These are phyloP conservation scores for Heterobasidion occidentale DNA, from an alignment of 1,284 basidiomycete species.

Conservation along the genomic window DNA sequence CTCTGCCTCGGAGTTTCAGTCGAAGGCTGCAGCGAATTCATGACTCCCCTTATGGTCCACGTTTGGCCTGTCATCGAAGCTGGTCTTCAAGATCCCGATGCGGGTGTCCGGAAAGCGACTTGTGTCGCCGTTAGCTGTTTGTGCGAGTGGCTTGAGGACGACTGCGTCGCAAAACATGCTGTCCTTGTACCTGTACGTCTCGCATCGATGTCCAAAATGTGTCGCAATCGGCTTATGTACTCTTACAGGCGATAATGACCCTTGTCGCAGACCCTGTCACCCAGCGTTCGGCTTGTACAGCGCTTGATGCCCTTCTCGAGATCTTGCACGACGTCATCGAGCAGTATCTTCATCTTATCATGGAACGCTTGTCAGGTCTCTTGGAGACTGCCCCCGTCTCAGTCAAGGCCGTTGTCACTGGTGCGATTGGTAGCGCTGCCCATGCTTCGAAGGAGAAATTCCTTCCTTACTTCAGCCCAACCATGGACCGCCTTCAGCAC, in stretches of 20 bases:
- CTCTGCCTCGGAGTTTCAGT: slow-evolving; percentile 95
- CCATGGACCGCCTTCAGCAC: slow-evolving; percentile 85
- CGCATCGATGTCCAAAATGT: background rate
- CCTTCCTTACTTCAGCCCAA: slow-evolving; percentile 91
- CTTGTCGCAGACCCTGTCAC: slow-evolving; percentile 86
- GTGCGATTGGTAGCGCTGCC: slow-evolving; percentile 96
- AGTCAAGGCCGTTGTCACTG: slow-evolving; percentile 95
- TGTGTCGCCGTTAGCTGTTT: slow-evolving; percentile 95
- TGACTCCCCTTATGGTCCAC: slow-evolving; percentile 87
- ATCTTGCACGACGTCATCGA: slow-evolving; percentile 89
- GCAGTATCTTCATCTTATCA: slow-evolving; percentile 90
- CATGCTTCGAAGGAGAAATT: slow-evolving; percentile 95
- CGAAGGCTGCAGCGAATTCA: slow-evolving; percentile 97
- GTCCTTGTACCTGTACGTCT: slow-evolving; percentile 77
- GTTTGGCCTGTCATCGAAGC: slow-evolving; percentile 95
- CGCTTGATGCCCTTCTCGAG: slow-evolving; percentile 95
- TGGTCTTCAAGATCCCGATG: slow-evolving; percentile 81
- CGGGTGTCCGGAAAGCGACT: slow-evolving; percentile 88
- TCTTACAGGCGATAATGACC: slow-evolving; percentile 70
- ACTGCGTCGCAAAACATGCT: slow-evolving; percentile 81
- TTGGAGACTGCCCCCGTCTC: slow-evolving; percentile 81
- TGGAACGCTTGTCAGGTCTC: slow-evolving; percentile 89
- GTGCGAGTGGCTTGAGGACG: slow-evolving; percentile 97
- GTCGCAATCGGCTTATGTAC: slow-evolving; percentile 2
- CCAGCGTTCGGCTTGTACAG: slow-evolving; percentile 90